Conservation (phyloP, 495 filamentous ascomycete genomes). For the Opeltia flavorubescens region DNA sequence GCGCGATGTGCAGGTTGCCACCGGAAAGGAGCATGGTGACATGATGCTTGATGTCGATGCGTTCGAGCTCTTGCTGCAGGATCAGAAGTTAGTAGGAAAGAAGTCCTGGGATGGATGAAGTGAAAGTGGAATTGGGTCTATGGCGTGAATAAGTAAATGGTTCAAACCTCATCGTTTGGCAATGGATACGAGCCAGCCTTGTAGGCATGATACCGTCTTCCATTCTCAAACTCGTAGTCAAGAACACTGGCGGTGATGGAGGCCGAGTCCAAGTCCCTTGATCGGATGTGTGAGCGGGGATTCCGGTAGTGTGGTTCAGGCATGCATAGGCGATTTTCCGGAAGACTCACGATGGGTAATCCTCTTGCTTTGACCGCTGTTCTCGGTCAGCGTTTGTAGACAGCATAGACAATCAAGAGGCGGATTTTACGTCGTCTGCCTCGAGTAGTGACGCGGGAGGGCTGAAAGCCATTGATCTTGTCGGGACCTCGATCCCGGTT, state of each 20-base stretch:
- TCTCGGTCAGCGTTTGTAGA: background rate
- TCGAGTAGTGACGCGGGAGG: slow-evolving; percentile 13
- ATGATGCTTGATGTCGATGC: slow-evolving; percentile 46
- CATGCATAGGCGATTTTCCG: background rate
- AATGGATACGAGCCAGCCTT: slow-evolving; percentile 43
- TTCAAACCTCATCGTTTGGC: slow-evolving; percentile 38
- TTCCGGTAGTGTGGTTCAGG: background rate
- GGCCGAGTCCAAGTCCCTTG: slow-evolving; percentile 5
- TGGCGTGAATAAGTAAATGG: background rate
- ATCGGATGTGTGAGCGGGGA: background rate
- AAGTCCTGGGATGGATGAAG: background rate
- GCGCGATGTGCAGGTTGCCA: slow-evolving; percentile 42
- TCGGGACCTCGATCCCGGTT: background rate
- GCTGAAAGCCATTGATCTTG: background rate
- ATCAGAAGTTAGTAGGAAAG: background rate
- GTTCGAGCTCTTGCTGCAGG: slow-evolving; percentile 30
- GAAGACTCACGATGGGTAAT: slow-evolving; percentile 6
- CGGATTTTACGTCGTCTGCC: slow-evolving; percentile 9
- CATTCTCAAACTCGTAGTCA: slow-evolving; percentile 40
- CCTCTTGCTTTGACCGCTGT: slow-evolving; percentile 9
- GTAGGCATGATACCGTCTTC: slow-evolving; percentile 42
- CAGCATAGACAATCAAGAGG: background rate
- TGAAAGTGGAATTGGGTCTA: background rate
- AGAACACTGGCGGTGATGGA: slow-evolving; percentile 36
- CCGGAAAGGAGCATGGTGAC: slow-evolving; percentile 40